Conservation (phyloP, 257 asterid species). For the Plantago elongata region DNA sequence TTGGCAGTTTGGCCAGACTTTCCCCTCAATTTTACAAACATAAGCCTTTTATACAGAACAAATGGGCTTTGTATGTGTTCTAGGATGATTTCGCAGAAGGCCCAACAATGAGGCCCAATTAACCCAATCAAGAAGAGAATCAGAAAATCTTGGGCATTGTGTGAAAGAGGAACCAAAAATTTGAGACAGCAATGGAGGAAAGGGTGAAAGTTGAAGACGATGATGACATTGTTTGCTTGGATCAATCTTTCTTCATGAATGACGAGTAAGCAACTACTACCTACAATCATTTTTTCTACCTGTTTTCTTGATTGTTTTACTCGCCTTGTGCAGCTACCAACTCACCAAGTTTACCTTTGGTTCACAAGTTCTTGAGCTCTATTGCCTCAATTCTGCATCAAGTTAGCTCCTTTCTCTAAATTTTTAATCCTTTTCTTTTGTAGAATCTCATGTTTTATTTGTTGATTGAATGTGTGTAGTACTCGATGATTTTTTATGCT, state of each 20-base stretch:
- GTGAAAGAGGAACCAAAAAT: background rate
- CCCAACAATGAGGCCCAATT: background rate
- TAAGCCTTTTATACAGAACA: no score
- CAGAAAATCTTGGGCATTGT: no score
- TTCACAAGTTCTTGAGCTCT: slow-evolving; percentile 9
- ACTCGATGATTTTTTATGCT: background rate
- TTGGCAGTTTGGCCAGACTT: no score
- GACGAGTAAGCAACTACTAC: background rate
- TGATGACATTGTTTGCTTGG: slow-evolving; percentile 11
- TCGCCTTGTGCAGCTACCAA: slow-evolving; percentile 1
- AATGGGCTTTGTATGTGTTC: no score
- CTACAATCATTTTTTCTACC: no score
- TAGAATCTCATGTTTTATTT: background rate
- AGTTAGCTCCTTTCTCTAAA: background rate
- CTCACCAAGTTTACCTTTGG: slow-evolving; percentile 6
- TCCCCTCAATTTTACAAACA: no score
- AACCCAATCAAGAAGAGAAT: background rate
- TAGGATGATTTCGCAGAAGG: no score
- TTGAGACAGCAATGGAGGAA: no score
- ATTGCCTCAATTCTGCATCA: slow-evolving; percentile 9
- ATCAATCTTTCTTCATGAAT: slow-evolving; percentile 11
- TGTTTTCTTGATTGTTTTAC: background rate
- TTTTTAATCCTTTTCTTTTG: background rate
- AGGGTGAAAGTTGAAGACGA: slow-evolving; percentile 5
- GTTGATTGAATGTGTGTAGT: background rate